Evolutionary conservation across 2,329 filamentous ascomycete species (phyloP).

Genomic region (Escovopsis weberi): DNA sequence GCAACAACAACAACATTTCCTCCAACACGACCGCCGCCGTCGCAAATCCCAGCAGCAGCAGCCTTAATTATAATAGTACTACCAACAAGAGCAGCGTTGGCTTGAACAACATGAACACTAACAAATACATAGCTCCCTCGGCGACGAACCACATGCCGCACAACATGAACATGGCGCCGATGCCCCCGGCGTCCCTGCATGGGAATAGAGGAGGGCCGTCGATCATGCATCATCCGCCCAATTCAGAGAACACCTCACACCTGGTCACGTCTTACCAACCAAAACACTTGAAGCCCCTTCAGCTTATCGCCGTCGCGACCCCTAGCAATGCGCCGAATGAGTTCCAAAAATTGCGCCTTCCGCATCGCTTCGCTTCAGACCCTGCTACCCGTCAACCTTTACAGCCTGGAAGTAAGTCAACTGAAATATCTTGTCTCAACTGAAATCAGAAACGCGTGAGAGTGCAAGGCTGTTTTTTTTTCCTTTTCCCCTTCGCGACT

Average conservation of each 20-base stretch:
- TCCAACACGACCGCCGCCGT: too few species aligned
- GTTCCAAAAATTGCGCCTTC: constrained; percentile 36
- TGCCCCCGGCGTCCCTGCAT: constrained; percentile 17
- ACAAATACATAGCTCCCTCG: constrained; percentile 9
- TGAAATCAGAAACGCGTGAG: not conserved
- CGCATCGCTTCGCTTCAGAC: constrained; percentile 20
- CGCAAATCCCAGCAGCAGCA: too few species aligned
- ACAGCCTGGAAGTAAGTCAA: constrained; percentile 48
- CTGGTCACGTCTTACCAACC: constrained; percentile 59
- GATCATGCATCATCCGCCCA: constrained; percentile 36
- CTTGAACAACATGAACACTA: constrained; percentile 7
- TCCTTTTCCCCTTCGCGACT: too few species aligned
- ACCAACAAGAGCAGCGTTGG: not conserved
- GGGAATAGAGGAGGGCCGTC: constrained; percentile 29
- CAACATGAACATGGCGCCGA: constrained; percentile 17
- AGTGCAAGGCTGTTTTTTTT: too few species aligned
- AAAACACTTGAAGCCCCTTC: constrained; percentile 43
- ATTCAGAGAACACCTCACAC: constrained; percentile 40
- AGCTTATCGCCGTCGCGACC: constrained; percentile 59
- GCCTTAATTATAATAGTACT: not conserved
- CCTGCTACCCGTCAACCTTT: constrained; percentile 26
- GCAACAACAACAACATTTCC: too few species aligned
- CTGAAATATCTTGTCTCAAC: not conserved
- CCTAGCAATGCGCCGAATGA: constrained; percentile 58
- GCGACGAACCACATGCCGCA: constrained; percentile 16